Evolutionary conservation across 768 basidiomycete genomes (phyloP), one percentile per base, ranked within the genome.

Genomic region (Serendipita vermifera): DNA sequence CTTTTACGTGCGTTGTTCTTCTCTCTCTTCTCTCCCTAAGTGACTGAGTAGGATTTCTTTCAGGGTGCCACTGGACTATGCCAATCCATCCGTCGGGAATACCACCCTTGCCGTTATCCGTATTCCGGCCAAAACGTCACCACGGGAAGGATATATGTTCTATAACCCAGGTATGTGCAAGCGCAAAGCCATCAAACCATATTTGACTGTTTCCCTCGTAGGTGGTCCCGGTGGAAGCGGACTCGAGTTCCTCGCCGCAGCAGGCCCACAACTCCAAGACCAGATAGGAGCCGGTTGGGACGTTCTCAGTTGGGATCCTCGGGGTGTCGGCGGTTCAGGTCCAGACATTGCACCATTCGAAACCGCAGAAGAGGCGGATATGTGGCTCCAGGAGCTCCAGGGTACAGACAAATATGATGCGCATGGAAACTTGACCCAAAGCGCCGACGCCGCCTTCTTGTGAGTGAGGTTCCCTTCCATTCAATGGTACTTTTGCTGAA

Each of bases 181-280:
- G n/a, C n/a, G 35, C 9, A 9, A 36, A n/a, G 9, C 9, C n/a
- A 9, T 9, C 9, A n/a, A 36, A 9, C 35, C 35, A n/a, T 36
- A 36, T 36, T n/a, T 9, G n/a, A 9, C 9, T 9, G n/a, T 36
- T 36, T 9, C 9, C 15, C 27, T 6, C 17, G 7, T 41, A 41
- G 46, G 46, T 51, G 46, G 46, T 51, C 46, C 46, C n/a, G 46
- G 46, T 31, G 27, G 17, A 15, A n/a, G 24, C 9, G 46, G 46
- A 11, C 9, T n/a, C 17, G 22, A 51, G 7, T 22, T 31, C 7
- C 20, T 51, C 27, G 15, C n/a, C 20, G 11, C 9, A 20, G 7
- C 4, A 9, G 46, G 46, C 7, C 5, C 26, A 15, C 9, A 5
- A 22, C 11, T 51, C n/a, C 46, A 51, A 29, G 46, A 5, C 7